Evolutionary conservation across 176 grass and related monocot species (phyloP).

Genomic region (Lolium rigidum): DNA sequence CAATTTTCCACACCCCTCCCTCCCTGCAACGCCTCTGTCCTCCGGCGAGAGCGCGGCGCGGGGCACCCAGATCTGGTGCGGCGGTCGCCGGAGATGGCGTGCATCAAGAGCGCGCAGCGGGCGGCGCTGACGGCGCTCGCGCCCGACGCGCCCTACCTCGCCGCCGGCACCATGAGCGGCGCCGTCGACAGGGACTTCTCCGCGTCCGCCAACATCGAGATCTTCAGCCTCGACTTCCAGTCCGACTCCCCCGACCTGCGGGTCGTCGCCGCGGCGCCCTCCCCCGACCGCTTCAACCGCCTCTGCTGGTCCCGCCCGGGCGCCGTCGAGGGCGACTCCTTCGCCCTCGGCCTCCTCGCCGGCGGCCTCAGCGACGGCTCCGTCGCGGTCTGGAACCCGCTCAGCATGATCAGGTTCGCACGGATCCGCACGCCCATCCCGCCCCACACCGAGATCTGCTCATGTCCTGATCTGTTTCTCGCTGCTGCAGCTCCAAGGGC

Average conservation of each 20-base stretch:
- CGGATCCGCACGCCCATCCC: conserved; percentile 38
- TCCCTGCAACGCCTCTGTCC: conserved; percentile 24
- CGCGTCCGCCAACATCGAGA: conserved; percentile 89
- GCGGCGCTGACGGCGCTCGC: conserved; percentile 86
- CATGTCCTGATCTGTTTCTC: conserved; percentile 38
- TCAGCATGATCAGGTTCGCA: conserved; percentile 74
- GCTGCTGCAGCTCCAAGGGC: conserved; percentile 73
- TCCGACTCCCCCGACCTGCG: conserved; percentile 79
- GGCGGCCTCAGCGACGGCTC: conserved; percentile 87
- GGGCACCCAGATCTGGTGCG: conserved; percentile 55
- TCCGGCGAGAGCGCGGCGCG: conserved; percentile 35
- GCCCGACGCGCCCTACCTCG: conserved; percentile 90
- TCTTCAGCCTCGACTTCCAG: conserved; percentile 96
- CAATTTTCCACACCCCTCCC: neutral
- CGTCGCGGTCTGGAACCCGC: conserved; percentile 91
- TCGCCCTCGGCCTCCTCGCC: conserved; percentile 82
- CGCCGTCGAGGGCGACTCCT: conserved; percentile 62
- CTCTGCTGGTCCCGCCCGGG: conserved; percentile 73
- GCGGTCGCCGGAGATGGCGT: conserved; percentile 70
- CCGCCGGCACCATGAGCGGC: conserved; percentile 92
- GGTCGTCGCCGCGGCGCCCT: conserved; percentile 65
- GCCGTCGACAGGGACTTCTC: conserved; percentile 86
- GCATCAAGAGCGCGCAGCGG: conserved; percentile 96
- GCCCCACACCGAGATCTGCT: conserved; percentile 36
- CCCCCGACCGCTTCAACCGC: conserved; percentile 91